Conservation (phyloP, 208 protist species). For the Trypanosoma vivax region DNA sequence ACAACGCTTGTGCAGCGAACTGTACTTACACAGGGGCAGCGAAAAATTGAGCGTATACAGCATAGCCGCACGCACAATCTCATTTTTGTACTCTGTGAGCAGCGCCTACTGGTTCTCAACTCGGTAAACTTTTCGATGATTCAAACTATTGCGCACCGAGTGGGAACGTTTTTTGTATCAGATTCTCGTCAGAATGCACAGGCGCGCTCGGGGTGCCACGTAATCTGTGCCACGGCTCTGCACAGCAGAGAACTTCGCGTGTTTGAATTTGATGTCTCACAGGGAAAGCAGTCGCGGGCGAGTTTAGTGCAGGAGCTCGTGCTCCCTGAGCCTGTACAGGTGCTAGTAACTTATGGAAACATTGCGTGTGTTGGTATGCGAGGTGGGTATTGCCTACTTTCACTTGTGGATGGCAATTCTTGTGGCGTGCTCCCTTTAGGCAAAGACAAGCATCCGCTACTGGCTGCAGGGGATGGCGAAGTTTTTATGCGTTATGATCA, state of each 20-base stretch:
- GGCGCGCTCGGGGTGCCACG: slow-evolving; percentile 16
- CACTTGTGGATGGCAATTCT: slow-evolving; percentile 42
- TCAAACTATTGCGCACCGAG: slow-evolving; percentile 19
- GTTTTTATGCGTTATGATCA: slow-evolving; percentile 35
- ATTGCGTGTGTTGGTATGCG: slow-evolving; percentile 68
- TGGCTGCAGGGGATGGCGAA: slow-evolving; percentile 30
- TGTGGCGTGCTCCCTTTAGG: slow-evolving; percentile 45
- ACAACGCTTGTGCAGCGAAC: slow-evolving; percentile 25
- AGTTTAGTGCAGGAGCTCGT: slow-evolving; percentile 28
- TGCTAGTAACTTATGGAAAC: slow-evolving; percentile 30
- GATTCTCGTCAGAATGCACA: slow-evolving; percentile 15
- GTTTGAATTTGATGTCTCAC: slow-evolving; percentile 30
- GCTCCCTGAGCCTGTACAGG: slow-evolving; percentile 44
- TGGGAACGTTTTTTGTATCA: slow-evolving; percentile 35
- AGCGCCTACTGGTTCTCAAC: slow-evolving; percentile 27
- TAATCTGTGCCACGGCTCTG: slow-evolving; percentile 28
- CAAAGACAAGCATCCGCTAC: slow-evolving; percentile 9
- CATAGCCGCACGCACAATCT: slow-evolving; percentile 60
- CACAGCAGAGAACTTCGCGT: slow-evolving; percentile 23
- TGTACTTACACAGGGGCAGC: slow-evolving; percentile 6
- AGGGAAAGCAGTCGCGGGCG: slow-evolving; percentile 11
- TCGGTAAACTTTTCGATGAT: slow-evolving; percentile 16
- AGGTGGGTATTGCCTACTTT: slow-evolving; percentile 53
- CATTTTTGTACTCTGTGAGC: slow-evolving; percentile 57
- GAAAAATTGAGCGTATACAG: slow-evolving; percentile 42